Evolutionary conservation across 176 grass and related monocot species (phyloP).

Genomic region (Guadua angustifolia): DNA sequence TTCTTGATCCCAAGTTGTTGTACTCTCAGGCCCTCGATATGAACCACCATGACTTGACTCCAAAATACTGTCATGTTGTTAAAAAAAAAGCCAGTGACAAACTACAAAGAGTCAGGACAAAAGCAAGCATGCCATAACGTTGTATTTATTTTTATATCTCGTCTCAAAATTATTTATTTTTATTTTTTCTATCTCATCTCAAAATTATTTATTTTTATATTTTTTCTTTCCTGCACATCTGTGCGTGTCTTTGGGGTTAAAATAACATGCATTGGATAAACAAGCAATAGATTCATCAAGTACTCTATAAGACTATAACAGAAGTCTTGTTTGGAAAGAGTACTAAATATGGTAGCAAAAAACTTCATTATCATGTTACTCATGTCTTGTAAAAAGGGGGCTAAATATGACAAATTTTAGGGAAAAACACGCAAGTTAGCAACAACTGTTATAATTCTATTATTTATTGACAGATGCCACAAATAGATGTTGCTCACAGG

Average conservation of each 20-base stretch:
- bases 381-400: not conserved
- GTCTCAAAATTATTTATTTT: not conserved
- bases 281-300: not conserved
- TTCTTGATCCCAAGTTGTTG: constrained; percentile 51
- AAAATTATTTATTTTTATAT: not conserved
- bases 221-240: constrained; percentile 2
- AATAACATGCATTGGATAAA: not conserved
- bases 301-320: constrained; percentile 5
- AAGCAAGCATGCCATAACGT: not conserved
- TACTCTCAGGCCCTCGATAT: constrained; percentile 56
- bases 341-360: not conserved
- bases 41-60: constrained; percentile 76
- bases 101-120: not conserved
- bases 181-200: not conserved
- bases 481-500: constrained; percentile 7
- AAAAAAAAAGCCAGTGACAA: constrained; percentile 39
- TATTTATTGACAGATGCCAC: constrained; percentile 1
- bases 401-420: constrained; percentile 9
- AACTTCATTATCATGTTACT: not conserved
- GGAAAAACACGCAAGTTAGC: not conserved
- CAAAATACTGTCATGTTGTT: constrained; percentile 69
- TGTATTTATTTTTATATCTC: constrained; percentile 7
- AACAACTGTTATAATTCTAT: not conserved
- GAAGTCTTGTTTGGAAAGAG: not conserved
- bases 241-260: not conserved